Evolutionary conservation across 768 basidiomycete genomes (phyloP), one percentile per base, ranked within the genome.

Genomic region (Boletus subcaerulescens): DNA sequence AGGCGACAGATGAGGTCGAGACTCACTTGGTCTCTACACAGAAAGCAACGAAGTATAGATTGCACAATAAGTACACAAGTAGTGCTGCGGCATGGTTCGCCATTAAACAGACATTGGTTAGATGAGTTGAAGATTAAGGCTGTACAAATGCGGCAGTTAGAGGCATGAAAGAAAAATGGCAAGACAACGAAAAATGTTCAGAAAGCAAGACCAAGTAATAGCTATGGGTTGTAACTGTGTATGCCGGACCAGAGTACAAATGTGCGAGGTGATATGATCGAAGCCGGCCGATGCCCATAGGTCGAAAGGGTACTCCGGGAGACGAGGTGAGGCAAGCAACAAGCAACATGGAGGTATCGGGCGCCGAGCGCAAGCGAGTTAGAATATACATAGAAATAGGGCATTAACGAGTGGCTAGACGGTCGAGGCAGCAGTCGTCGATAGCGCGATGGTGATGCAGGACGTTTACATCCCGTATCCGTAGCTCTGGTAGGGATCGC

Each of bases 401-500:
- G 60, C 62, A 71, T 71, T 71, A 71, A 61, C 24, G 65, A 70
- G 53, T 49, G 65, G 47, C 52, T 60, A 43, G 52, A 56, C 51
- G 45, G 57, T 59, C 44, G 60, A 52, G 44, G 48, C 38, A 46
- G 32, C 15, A 11, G 38, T 51, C 50, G 59, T 55, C 26, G 40
- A 33, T 17, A 69, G 73, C 76, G 73, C 73, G 63, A 38, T 60
- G 62, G 48, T 38, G 17, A 44, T 35, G 38, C 36, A 42, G 53
- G 32, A 46, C 32, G 49, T 73, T 84, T 80, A 91, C 87, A 91
- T 89, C 67, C 87, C 84, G 65, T 92, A 92, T 55, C 84, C 86
- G 64, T 86, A 92, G 59, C 76, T 74, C 75, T 88, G 87, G 76
- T 92, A 92, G 33, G 86, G 87, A 71, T 91, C 89, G 64, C 77